Evolutionary conservation across 2,329 filamentous ascomycete species (phyloP), one percentile per base, ranked within the genome.

Genomic region (Coniochaeta sp.): DNA sequence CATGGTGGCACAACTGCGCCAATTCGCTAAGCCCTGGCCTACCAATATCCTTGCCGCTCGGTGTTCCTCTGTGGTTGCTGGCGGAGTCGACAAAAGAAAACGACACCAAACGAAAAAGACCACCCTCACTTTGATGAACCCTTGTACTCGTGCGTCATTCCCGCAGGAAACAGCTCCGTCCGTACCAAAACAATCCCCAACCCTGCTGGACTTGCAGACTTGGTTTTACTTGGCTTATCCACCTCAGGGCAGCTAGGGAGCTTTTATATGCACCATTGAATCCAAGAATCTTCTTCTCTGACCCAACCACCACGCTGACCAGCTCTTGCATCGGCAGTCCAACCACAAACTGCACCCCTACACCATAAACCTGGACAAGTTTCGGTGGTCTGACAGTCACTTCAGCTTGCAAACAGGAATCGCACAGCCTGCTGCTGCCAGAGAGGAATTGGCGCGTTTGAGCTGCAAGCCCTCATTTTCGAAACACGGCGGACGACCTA

Each of bases 81-180:
- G 19, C 19, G 42, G 42, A 47, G 42, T 24, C 10, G 3, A 52
- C 47, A 52, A 47, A 47, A 22, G n/a, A n/a, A 47, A 47, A 47
- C 42, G 22, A 47, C 22, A 14, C 19, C 6, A n/a, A n/a, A n/a
- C n/a, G n/a, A n/a, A n/a, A n/a, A 26, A 26, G 19, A 19, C 42
- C 22, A 22, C 42, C n/a, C n/a, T n/a, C n/a, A n/a, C n/a, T n/a
- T 10, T 22, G 26, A 52, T 5, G 22, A 56, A 22, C 54, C 54
- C 54, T 56, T 56, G 54, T 56, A 34, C 9, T 36, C 17, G 30
- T 56, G 54, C 54, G 54, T 56, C 54, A 56, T 56, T 56, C 54
- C 54, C 47, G 47, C 47, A 52, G 47, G 8, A 52, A 14, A 52
- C 22, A 28, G 47, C 47, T 52, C 47, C 47, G 30, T 52, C 22